These are phyloP conservation scores for Dissoconium aciculare DNA, from an alignment of 2,329 filamentous ascomycete species.

Conservation along the genomic window DNA sequence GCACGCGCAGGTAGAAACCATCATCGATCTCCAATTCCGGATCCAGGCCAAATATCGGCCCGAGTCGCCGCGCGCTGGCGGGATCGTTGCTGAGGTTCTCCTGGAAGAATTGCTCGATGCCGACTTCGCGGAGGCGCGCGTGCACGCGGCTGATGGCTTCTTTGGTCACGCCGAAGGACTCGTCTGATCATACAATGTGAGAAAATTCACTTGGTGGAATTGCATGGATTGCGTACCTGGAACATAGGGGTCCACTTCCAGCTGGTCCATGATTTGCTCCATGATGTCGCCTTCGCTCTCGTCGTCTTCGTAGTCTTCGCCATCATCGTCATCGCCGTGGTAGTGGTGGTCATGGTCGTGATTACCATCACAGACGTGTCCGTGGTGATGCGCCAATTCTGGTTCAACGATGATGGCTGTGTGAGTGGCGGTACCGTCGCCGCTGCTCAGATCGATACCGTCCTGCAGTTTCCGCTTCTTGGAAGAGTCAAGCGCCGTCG, in stretches of 20 bases:
- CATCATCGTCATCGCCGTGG: slow-evolving; percentile 1
- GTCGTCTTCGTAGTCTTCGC: slow-evolving; percentile 4
- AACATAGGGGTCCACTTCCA: slow-evolving; percentile 5
- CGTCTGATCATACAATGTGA: background rate
- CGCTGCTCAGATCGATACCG: background rate
- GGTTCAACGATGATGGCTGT: background rate
- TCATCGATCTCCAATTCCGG: slow-evolving; percentile 54
- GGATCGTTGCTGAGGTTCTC: slow-evolving; percentile 53
- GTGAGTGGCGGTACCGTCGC: background rate
- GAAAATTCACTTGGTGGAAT: too few species aligned
- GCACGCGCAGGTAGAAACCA: slow-evolving; percentile 51
- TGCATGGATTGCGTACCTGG: background rate
- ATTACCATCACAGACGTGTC: background rate
- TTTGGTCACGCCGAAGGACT: slow-evolving; percentile 5
- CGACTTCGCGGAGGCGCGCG: slow-evolving; percentile 49
- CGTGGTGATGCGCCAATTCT: background rate
- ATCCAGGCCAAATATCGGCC: slow-evolving; percentile 70
- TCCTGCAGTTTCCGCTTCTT: slow-evolving; percentile 5
- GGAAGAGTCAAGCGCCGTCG: slow-evolving; percentile 8
- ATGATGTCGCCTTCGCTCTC: slow-evolving; percentile 6
- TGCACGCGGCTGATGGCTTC: slow-evolving; percentile 7
- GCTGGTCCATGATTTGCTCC: slow-evolving; percentile 7
- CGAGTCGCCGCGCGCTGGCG: slow-evolving; percentile 66
- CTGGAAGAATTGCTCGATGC: slow-evolving; percentile 62
- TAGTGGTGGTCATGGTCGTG: background rate